These are phyloP conservation scores for Alternaria incomplexa DNA, from an alignment of 2,329 filamentous ascomycete species.

Conservation along the genomic window DNA sequence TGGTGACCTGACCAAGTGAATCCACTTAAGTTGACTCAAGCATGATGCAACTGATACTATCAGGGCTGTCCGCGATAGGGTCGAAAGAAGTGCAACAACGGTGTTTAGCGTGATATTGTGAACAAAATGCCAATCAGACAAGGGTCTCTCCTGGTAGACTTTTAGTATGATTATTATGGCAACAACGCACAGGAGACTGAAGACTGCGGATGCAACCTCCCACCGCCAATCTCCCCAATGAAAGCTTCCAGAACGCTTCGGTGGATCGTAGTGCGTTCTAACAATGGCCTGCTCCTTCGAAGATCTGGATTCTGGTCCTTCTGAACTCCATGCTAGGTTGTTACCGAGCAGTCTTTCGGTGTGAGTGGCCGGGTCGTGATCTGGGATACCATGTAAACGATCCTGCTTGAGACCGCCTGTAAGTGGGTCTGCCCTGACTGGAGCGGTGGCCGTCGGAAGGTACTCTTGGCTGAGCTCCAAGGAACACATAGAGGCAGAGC, in stretches of 20 bases:
- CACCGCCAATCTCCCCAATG: conserved; percentile 10
- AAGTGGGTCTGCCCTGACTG: background rate
- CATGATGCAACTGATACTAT: conserved; percentile 36
- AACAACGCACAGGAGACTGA: conserved; percentile 4
- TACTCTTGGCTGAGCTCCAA: background rate
- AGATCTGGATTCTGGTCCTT: background rate
- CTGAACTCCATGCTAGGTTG: background rate
- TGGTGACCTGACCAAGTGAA: conserved; percentile 17
- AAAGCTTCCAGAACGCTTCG: background rate
- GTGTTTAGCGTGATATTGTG: conserved; percentile 5
- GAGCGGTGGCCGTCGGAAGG: background rate
- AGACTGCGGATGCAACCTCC: conserved; percentile 9
- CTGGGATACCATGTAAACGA: background rate
- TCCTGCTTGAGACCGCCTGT: background rate
- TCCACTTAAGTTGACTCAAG: conserved; percentile 42
- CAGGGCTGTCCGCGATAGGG: conserved; percentile 30
- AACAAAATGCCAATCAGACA: conserved; percentile 5
- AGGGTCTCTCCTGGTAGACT: conserved; percentile 2
- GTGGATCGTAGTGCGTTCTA: background rate
- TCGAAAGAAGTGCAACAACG: conserved; percentile 13
- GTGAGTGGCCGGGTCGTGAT: background rate
- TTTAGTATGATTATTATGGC: conserved; percentile 3
- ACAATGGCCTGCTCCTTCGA: background rate
- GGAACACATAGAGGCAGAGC: background rate
- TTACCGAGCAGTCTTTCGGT: background rate